Evolutionary conservation across 78 protist species (phyloP).

Genomic region (Polysphondylium violaceum): DNA sequence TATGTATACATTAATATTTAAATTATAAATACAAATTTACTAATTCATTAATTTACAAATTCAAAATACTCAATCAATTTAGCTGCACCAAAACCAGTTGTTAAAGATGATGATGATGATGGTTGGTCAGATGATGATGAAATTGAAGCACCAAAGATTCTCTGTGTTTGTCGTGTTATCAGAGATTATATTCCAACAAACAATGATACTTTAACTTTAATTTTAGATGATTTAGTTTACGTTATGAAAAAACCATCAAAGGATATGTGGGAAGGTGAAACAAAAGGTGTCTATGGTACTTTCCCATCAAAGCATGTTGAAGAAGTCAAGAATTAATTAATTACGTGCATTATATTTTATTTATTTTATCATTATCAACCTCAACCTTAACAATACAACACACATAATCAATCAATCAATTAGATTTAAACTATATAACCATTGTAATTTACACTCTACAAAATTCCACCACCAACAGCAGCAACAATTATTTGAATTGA

Average conservation of each 20-base stretch:
- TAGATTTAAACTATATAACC: too few species aligned
- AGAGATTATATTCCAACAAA: conserved; percentile 80
- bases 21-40: not conserved
- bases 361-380: too few species aligned
- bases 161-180: conserved; percentile 56
- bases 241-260: conserved; percentile 54
- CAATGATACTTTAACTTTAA: conserved; percentile 52
- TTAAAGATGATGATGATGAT: conserved; percentile 59
- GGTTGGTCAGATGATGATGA: conserved; percentile 48
- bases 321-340: conserved; percentile 6
- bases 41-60: not conserved
- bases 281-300: conserved; percentile 73
- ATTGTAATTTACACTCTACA: too few species aligned
- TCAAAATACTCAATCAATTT: not conserved
- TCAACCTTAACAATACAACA: not conserved
- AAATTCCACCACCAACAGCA: too few species aligned
- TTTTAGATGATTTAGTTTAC: conserved; percentile 78
- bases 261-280: conserved; percentile 81
- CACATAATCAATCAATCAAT: not conserved
- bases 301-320: conserved; percentile 62
- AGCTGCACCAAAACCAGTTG: conserved; percentile 33
- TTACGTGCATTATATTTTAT: too few species aligned
- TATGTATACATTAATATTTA: not conserved
- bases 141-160: conserved; percentile 47
- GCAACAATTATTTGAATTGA: too few species aligned